Base-by-base conservation (phyloP, 768 basidiomycete species). In the Lactarius tabidus region DNA sequence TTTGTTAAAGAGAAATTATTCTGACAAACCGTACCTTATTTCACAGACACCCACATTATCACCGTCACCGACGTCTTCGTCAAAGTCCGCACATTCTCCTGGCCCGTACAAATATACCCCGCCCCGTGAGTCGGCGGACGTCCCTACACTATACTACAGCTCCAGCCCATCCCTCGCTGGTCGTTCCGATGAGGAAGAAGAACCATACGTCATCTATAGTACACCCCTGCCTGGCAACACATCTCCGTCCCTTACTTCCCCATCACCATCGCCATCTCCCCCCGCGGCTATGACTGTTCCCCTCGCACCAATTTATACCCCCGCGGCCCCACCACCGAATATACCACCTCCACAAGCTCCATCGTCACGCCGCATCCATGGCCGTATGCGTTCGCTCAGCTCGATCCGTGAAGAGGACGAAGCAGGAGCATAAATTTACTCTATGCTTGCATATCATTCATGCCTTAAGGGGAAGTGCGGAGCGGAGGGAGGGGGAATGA, bases 361-460 rank as follows among this genome's bases (percentile, higher is more conserved):
- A 33, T 58, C 59, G 26, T 54, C 62, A 23, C 69, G 67, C 23
- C 66, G 60, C 43, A 52, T 69, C n/a, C 69, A 68, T 57, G 66
- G 64, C 1, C 60, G 69, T 17, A 35, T 68, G 55, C 67, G 63
- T 18, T 68, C 69, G 20, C 64, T 70, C 20, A 67, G 66, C 55
- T 68, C 69, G 28, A 70, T 70, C 29, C 63, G 69, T 8, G 69
- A 70, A 36, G 69, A 70, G 39, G 69, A 70, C 18, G 69, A 70
- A 48, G 48, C 26, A 8, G 33, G 35, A 12, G 62, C 54, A 6
- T 68, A 62, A 57, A 51, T 36, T 53, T 29, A n/a, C 63, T 59
- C 45, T n/a, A 10, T 35, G 38, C 39, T 20, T 35, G 14, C 26
- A 35, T 51, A 43, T 54, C 23, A 28, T 41, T 20, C 14, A 36